phyloP scores from a whole-genome alignment of 768 basidiomycete genomes.

The Asterophora parasitica region DNA sequence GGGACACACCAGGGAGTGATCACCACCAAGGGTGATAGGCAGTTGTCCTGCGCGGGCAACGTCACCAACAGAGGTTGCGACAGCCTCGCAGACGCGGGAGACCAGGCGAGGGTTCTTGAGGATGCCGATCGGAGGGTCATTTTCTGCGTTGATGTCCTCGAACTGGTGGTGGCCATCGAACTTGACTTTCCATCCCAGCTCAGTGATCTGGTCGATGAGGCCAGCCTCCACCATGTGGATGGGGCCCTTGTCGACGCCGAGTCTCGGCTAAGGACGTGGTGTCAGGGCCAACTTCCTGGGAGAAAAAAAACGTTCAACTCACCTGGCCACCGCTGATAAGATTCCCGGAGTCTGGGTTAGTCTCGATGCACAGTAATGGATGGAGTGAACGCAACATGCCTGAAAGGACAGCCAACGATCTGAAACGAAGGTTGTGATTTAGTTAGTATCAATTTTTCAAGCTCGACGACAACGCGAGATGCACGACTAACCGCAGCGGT shows the following conservation, averaged over 20 bases:
- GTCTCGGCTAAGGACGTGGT: constrained; percentile 47
- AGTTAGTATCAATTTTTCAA: neutral
- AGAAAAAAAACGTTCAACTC: constrained; percentile 16
- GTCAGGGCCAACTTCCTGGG: constrained; percentile 7
- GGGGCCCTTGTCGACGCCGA: constrained; percentile 84
- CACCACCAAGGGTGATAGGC: constrained; percentile 90
- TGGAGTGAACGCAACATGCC: constrained; percentile 43
- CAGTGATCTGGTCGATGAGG: constrained; percentile 67
- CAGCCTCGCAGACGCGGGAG: constrained; percentile 72
- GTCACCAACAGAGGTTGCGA: constrained; percentile 69
- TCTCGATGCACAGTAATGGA: constrained; percentile 3
- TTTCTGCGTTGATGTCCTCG: constrained; percentile 57
- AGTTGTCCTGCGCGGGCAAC: constrained; percentile 78
- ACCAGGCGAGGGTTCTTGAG: constrained; percentile 91
- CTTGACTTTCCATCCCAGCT: constrained; percentile 82
- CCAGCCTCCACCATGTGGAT: constrained; percentile 88
- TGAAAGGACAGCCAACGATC: constrained; percentile 96
- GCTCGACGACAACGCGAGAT: neutral
- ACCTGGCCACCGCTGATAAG: constrained; percentile 61
- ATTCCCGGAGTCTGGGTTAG: constrained; percentile 6
- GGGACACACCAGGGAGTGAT: constrained; percentile 80
- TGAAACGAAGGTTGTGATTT: constrained; percentile 25
- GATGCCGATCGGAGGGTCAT: constrained; percentile 80
- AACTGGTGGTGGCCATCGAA: constrained; percentile 92
- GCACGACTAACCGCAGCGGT: constrained; percentile 66